Evolutionary conservation across 257 asterid genomes (phyloP).

Genomic region (Solanum peruvianum): DNA sequence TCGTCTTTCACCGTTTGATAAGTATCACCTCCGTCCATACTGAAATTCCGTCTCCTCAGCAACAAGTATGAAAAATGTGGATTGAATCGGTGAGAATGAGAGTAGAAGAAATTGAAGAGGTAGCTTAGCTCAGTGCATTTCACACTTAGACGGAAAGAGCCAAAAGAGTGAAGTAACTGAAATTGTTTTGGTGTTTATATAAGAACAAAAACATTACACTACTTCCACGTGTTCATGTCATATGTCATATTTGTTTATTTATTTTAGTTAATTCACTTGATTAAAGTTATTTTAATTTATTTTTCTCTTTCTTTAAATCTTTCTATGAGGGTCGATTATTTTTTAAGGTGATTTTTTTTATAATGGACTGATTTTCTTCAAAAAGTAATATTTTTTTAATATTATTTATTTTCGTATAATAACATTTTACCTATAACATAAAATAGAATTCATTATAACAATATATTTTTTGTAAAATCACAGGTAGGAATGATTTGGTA

Average conservation of each 20-base stretch:
- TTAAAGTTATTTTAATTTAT: too few species aligned
- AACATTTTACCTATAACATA: too few species aligned
- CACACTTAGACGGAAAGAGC: not conserved
- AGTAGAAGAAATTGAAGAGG: not conserved
- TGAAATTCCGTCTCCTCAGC: not conserved
- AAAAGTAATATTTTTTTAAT: too few species aligned
- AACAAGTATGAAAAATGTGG: not conserved
- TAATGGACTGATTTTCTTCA: not conserved
- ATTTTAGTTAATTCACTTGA: too few species aligned
- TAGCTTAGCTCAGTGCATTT: not conserved
- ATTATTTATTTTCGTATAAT: too few species aligned
- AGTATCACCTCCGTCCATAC: conserved; percentile 35
- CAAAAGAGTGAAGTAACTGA: not conserved
- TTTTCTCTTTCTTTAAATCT: not conserved
- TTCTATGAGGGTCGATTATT: too few species aligned
- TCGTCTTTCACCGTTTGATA: not conserved
- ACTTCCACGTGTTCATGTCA: not conserved
- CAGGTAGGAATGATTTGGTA: not conserved
- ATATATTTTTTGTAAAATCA: too few species aligned
- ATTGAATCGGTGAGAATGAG: not conserved
- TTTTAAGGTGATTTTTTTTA: too few species aligned
- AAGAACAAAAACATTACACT: too few species aligned
- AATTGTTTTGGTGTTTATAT: not conserved
- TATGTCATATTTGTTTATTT: not conserved
- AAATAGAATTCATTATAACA: too few species aligned